These are phyloP conservation scores for Tetracentron sinense DNA, from an alignment of 164 flowering plant species.

Conservation along the genomic window DNA sequence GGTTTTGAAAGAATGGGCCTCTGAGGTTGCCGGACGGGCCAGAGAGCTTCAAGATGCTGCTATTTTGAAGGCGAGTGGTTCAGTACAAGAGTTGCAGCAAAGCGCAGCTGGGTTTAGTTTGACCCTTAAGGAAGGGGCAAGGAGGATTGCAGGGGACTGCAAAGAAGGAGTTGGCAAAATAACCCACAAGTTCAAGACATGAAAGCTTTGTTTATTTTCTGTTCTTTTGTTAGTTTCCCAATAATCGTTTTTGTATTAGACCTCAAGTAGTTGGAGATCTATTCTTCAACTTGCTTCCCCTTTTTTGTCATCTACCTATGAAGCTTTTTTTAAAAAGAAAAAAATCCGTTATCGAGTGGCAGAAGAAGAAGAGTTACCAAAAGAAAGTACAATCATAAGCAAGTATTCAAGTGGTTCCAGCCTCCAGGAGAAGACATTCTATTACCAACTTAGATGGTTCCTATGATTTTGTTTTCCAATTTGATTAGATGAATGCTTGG, in stretches of 20 bases:
- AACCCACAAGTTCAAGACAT: slow-evolving; percentile 76
- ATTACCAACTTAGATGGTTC: no score
- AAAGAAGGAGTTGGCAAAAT: slow-evolving; percentile 72
- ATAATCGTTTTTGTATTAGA: neutral
- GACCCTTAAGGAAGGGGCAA: slow-evolving; percentile 50
- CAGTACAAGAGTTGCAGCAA: slow-evolving; percentile 43
- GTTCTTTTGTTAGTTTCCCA: neutral
- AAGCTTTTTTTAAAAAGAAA: no score
- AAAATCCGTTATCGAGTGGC: no score
- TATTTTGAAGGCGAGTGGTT: slow-evolving; percentile 32
- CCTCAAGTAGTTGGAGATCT: neutral
- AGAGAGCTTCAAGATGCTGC: slow-evolving; percentile 38
- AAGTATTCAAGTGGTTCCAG: no score
- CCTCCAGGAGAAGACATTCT: no score
- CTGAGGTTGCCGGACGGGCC: slow-evolving; percentile 19
- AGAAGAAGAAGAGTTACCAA: no score
- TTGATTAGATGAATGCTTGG: no score
- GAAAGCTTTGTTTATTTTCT: slow-evolving; percentile 12
- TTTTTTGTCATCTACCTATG: no score
- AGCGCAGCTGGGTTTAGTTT: slow-evolving; percentile 28
- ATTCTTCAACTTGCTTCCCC: neutral
- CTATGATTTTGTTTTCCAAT: no score
- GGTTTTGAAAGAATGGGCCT: slow-evolving; percentile 36
- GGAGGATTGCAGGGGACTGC: slow-evolving; percentile 70
- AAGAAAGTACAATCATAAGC: no score